Evolutionary conservation across 352 stramenopile genomes (phyloP).

Genomic region (Blastocystis sp.): DNA sequence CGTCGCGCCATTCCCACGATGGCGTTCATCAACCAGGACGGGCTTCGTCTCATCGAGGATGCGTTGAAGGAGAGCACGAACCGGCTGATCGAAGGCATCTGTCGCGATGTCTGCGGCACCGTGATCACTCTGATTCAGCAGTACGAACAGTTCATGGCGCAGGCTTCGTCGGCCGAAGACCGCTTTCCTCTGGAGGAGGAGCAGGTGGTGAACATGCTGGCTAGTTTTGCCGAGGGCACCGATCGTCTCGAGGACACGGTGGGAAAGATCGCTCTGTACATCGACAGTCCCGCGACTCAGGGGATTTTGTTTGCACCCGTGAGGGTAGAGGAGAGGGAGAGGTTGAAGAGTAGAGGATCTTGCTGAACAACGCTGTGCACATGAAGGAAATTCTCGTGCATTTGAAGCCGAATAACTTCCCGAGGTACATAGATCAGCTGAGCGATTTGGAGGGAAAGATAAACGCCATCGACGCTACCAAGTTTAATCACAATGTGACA

Average conservation of each 20-base stretch:
- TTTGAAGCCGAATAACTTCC: conserved; percentile 51
- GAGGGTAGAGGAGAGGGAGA: background rate
- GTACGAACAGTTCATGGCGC: conserved; percentile 41
- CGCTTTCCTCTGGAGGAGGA: conserved; percentile 21
- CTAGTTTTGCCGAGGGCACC: background rate
- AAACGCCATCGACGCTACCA: conserved; percentile 18
- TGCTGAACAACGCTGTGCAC: conserved; percentile 8
- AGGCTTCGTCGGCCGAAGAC: background rate
- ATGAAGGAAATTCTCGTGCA: conserved; percentile 45
- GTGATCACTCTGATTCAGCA: background rate
- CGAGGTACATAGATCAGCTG: conserved; percentile 38
- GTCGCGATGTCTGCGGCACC: background rate
- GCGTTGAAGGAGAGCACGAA: conserved; percentile 12
- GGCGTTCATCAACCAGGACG: conserved; percentile 27
- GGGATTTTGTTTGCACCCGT: conserved; percentile 46
- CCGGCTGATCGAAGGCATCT: background rate
- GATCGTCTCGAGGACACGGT: background rate
- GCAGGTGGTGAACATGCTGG: conserved; percentile 20
- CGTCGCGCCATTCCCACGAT: background rate
- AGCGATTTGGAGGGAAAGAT: conserved; percentile 1
- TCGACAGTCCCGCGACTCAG: conserved; percentile 49
- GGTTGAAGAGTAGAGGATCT: background rate
- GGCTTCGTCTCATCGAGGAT: background rate
- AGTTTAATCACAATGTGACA: conserved; percentile 10
- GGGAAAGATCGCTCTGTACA: conserved; percentile 48